These are phyloP conservation scores for Fusarium humuli DNA, from an alignment of 2,329 filamentous ascomycete species.

Conservation along the genomic window DNA sequence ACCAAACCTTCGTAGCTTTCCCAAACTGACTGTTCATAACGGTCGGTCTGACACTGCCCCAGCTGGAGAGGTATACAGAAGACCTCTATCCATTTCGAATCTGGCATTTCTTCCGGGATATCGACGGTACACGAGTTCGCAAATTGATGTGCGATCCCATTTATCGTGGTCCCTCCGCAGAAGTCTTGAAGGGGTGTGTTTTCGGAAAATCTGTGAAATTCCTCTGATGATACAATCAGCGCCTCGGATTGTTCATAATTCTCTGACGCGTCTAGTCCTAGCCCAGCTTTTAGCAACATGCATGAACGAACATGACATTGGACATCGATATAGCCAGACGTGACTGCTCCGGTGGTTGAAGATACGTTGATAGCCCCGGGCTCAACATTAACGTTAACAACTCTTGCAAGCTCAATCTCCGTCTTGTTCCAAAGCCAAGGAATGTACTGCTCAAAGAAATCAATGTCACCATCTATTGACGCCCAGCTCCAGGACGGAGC, in stretches of 20 bases:
- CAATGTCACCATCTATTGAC: background rate
- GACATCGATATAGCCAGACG: background rate
- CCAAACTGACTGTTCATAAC: slow-evolving; percentile 9
- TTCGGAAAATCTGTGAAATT: background rate
- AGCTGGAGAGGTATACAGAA: background rate
- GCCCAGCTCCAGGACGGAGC: slow-evolving; percentile 14
- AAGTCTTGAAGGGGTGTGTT: background rate
- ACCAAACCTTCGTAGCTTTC: slow-evolving; percentile 8
- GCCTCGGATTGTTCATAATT: rapidly evolving
- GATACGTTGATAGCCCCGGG: background rate
- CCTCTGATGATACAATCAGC: background rate
- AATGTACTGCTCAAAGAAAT: background rate
- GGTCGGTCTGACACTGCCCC: slow-evolving; percentile 3
- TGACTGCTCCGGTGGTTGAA: background rate
- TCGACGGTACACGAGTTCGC: background rate
- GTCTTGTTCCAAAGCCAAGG: slow-evolving; percentile 6
- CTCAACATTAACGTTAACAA: background rate
- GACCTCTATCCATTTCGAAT: background rate
- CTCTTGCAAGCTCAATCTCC: background rate
- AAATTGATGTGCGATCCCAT: background rate
- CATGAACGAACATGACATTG: background rate
- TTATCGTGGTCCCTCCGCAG: rapidly evolving
- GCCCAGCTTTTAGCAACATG: background rate
- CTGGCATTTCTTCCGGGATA: background rate
- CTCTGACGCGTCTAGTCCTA: background rate